A percentile compares a stretch with the other conserved stretches of the same genome.
phyloP scores from a whole-genome alignment of 1,284 basidiomycete species.

The Vanrija sp. region DNA sequence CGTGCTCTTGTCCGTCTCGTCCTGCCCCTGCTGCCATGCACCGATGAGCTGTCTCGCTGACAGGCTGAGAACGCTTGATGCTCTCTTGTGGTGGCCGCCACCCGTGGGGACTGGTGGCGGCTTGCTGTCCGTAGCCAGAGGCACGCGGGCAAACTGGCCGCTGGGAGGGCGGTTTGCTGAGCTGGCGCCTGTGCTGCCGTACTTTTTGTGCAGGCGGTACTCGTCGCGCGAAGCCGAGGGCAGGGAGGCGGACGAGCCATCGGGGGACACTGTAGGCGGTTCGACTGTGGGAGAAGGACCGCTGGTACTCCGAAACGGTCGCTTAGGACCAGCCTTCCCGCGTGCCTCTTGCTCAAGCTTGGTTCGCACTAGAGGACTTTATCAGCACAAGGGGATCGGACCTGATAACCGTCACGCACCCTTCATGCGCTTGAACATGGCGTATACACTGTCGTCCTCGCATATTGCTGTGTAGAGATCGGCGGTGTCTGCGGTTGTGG shows the following conservation, averaged over 20 bases:
- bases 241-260: no score
- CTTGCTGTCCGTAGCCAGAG: conserved; percentile 5
- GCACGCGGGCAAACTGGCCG: conserved; percentile 10
- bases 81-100: conserved; percentile 5
- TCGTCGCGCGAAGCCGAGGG: no score
- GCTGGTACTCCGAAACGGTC: no score
- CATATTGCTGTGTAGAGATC: conserved; percentile 81
- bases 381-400: neutral
- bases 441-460: conserved; percentile 79
- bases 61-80: conserved; percentile 21
- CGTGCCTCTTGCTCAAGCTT: neutral
- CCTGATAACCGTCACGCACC: conserved; percentile 51
- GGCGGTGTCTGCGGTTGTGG: conserved; percentile 62
- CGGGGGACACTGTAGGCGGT: no score
- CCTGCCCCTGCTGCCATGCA: conserved; percentile 16
- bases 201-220: neutral
- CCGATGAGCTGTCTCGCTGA: conserved; percentile 25
- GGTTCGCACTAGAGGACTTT: neutral
- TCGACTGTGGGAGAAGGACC: no score
- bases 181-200: neutral
- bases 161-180: conserved; percentile 3
- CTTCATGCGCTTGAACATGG: conserved; percentile 78
- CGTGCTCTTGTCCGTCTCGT: neutral
- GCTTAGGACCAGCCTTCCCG: no score
- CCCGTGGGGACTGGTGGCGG: neutral